Evolutionary conservation across 257 asterid genomes (phyloP).

Genomic region (Gentiana dahurica): DNA sequence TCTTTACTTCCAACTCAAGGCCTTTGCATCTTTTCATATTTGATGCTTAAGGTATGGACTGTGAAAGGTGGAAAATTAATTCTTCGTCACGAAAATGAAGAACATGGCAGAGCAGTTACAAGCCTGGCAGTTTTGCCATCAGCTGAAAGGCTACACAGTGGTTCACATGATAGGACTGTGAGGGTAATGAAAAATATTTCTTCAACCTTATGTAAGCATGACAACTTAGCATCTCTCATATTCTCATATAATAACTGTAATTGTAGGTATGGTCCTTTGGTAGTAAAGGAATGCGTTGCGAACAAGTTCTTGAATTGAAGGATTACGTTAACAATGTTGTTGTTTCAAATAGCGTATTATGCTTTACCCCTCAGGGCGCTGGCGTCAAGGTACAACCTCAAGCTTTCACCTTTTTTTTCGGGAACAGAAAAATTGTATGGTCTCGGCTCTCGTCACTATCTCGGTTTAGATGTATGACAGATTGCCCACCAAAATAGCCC

Average conservation of each 20-base stretch:
- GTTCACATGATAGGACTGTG: constrained; percentile 72
- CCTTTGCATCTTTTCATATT: background rate
- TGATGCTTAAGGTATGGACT: constrained; percentile 51
- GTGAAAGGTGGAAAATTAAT: constrained; percentile 25
- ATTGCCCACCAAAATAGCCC: too few species aligned
- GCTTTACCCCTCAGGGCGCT: constrained; percentile 76
- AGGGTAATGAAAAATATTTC: constrained; percentile 33
- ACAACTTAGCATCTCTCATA: background rate
- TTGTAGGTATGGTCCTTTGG: constrained; percentile 54
- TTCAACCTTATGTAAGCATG: background rate
- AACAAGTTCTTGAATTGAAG: constrained; percentile 69
- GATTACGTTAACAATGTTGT: constrained; percentile 54
- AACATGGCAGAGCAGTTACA: constrained; percentile 62
- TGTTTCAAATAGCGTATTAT: constrained; percentile 51
- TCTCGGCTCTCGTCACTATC: constrained; percentile 13
- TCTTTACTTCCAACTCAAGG: background rate
- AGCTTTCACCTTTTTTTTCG: constrained; percentile 19
- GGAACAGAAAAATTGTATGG: constrained; percentile 31
- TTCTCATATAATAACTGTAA: background rate
- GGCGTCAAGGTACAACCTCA: constrained; percentile 54
- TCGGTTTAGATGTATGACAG: too few species aligned
- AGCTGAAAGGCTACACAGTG: constrained; percentile 56
- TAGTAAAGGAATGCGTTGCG: constrained; percentile 46
- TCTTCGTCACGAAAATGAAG: constrained; percentile 56
- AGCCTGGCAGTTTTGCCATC: constrained; percentile 50